Evolutionary conservation across 2,329 filamentous ascomycete genomes (phyloP).

Genomic region (Trichoderma guizhouense): DNA sequence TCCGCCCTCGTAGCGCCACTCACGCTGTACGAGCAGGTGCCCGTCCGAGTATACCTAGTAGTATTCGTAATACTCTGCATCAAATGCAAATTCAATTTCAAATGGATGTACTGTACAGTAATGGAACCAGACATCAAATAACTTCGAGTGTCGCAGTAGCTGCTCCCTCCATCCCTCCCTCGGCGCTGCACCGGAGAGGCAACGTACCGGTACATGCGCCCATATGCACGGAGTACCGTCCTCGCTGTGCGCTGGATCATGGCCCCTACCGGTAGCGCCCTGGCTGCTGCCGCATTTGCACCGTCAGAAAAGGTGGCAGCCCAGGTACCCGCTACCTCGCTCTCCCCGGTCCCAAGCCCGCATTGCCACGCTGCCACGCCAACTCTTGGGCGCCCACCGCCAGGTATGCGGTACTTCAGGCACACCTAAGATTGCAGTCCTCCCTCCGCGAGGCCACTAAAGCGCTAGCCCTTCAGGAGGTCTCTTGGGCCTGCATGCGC

Average conservation of each 20-base stretch:
- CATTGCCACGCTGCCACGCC: slow-evolving; percentile 10
- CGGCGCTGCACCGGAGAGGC: slow-evolving; percentile 2
- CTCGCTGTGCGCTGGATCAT: background rate
- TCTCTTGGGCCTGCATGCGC: slow-evolving; percentile 18
- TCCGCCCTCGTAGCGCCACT: background rate
- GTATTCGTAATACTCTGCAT: background rate
- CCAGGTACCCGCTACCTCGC: slow-evolving; percentile 13
- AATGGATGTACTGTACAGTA: too few relatives aligned
- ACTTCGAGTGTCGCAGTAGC: background rate
- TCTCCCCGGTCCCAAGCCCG: slow-evolving; percentile 2
- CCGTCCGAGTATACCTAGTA: background rate
- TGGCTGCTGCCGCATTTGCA: slow-evolving; percentile 3
- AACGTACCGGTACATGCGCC: background rate
- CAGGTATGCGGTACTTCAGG: slow-evolving; percentile 14
- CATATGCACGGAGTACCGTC: background rate
- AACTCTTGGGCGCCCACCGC: slow-evolving; percentile 13
- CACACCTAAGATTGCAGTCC: slow-evolving; percentile 17
- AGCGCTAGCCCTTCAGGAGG: slow-evolving; percentile 18
- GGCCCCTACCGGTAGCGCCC: slow-evolving; percentile 1
- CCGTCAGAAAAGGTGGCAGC: background rate
- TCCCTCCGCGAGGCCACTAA: slow-evolving; percentile 12
- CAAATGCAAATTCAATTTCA: background rate
- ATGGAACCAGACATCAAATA: background rate
- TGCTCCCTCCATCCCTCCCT: background rate
- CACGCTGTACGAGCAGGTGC: background rate